A percentile compares a stretch with the other conserved stretches of the same genome.
Conservation (phyloP, 768 basidiomycete genomes). For the Auriculariales sp. region DNA sequence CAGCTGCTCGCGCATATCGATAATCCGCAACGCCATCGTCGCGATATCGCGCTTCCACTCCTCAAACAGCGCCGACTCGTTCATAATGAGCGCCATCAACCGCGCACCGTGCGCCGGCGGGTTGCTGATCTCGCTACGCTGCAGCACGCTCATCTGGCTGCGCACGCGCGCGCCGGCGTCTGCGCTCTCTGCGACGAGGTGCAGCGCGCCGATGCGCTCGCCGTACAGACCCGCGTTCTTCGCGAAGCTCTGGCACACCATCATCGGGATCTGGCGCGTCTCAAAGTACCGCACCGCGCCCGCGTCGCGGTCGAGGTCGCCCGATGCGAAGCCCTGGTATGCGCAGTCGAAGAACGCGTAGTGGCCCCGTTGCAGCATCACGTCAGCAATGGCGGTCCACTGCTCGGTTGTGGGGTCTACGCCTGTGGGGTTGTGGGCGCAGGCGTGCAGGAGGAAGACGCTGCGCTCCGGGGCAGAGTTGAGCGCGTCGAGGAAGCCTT, state of each 20-base stretch:
- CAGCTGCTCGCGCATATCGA: slow-evolving; percentile 76
- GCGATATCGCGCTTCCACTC: slow-evolving; percentile 85
- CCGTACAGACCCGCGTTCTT: slow-evolving; percentile 94
- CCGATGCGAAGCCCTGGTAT: slow-evolving; percentile 95
- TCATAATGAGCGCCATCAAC: slow-evolving; percentile 74
- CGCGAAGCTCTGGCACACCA: slow-evolving; percentile 95
- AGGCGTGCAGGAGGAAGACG: slow-evolving; percentile 83
- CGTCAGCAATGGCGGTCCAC: slow-evolving; percentile 65
- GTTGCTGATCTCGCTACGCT: slow-evolving; percentile 90
- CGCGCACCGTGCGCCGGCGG: slow-evolving; percentile 87
- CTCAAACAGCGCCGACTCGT: slow-evolving; percentile 53
- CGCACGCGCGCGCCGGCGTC: slow-evolving; percentile 61
- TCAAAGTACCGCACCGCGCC: slow-evolving; percentile 79
- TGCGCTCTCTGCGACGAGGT: slow-evolving; percentile 49
- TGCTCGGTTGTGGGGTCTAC: slow-evolving; percentile 84
- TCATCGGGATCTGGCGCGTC: slow-evolving; percentile 52
- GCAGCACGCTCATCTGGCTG: slow-evolving; percentile 83
- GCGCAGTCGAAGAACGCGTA: slow-evolving; percentile 92
- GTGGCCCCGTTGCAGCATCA: slow-evolving; percentile 59
- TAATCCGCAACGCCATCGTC: slow-evolving; percentile 90
- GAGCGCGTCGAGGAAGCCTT: slow-evolving; percentile 47
- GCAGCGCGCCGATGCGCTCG: slow-evolving; percentile 89
- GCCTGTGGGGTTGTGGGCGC: slow-evolving; percentile 95
- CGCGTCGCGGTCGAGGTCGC: slow-evolving; percentile 81
- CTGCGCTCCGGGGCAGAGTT: slow-evolving; percentile 56